phyloP scores from a whole-genome alignment of 257 asterid genomes.

The Parsonsia alboflavescens region DNA sequence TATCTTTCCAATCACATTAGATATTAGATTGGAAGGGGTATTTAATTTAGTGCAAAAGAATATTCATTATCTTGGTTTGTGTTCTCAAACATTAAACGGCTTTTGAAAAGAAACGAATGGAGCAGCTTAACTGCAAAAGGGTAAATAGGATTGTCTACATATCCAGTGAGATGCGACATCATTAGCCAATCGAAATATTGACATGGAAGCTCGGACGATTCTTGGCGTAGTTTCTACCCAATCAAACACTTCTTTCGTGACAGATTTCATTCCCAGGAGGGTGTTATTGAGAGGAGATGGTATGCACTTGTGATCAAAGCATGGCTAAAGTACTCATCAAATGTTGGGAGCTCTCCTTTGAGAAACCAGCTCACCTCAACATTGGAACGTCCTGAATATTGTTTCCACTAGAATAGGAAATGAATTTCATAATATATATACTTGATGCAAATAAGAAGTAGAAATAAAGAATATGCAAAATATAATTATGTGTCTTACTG shows the following conservation, averaged over 20 bases:
- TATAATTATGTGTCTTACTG: background rate
- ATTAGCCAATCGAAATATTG: conserved; percentile 11
- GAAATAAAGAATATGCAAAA: too few species aligned
- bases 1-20: too few species aligned
- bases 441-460: too few species aligned
- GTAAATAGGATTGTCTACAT: too few species aligned
- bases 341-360: conserved; percentile 18
- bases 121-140: too few species aligned
- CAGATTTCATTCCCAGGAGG: conserved; percentile 13
- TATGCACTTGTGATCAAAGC: conserved; percentile 6
- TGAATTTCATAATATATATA: too few species aligned
- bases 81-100: too few species aligned
- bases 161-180: conserved; percentile 19
- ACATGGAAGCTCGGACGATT: conserved; percentile 6
- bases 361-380: conserved; percentile 10
- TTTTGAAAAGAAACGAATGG: too few species aligned
- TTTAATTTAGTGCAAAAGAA: too few species aligned
- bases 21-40: too few species aligned
- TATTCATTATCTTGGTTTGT: too few species aligned
- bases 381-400: background rate
- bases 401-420: background rate
- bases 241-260: too few species aligned
- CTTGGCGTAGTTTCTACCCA: conserved; percentile 13
- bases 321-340: conserved; percentile 18
- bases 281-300: conserved; percentile 4